phyloP scores from a whole-genome alignment of 192 early-diverging fungal species.

The Podochytrium sp. region DNA sequence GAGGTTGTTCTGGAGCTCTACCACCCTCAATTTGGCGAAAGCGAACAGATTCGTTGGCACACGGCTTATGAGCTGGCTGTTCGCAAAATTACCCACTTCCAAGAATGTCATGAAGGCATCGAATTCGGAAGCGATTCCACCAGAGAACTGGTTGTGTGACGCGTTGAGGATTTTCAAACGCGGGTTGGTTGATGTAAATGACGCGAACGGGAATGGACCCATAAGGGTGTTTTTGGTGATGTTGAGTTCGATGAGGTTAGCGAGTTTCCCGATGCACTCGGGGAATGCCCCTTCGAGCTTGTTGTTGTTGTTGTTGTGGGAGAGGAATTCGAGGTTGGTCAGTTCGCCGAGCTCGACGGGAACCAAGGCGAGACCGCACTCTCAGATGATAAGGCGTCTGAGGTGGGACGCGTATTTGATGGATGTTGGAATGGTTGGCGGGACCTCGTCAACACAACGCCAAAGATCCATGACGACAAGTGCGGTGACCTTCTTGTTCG shows the following conservation, averaged over 20 bases:
- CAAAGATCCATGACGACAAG: not conserved
- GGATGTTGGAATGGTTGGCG: not conserved
- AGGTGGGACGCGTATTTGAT: not conserved
- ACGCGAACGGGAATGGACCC: not conserved
- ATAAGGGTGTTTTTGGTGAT: not conserved
- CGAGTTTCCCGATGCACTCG: not conserved
- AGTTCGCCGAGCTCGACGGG: not conserved
- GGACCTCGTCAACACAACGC: not conserved
- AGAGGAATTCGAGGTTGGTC: not conserved
- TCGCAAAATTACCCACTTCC: not conserved
- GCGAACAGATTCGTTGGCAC: not conserved
- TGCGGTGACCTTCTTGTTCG: not conserved
- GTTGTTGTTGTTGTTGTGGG: not conserved
- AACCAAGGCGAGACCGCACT: not conserved
- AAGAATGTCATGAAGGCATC: not conserved
- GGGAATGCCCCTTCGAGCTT: too few species aligned
- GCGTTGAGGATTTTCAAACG: not conserved
- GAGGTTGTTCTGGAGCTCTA: too few species aligned
- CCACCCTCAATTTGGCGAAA: not conserved
- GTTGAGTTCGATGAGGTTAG: not conserved
- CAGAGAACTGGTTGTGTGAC: not conserved
- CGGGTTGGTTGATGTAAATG: not conserved
- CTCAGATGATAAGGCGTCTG: not conserved
- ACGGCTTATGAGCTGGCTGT: not conserved
- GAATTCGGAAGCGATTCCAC: not conserved